These are phyloP conservation scores for Penicillium aurantiogriseum DNA, from an alignment of 2,329 filamentous ascomycete genomes.

Conservation along the genomic window DNA sequence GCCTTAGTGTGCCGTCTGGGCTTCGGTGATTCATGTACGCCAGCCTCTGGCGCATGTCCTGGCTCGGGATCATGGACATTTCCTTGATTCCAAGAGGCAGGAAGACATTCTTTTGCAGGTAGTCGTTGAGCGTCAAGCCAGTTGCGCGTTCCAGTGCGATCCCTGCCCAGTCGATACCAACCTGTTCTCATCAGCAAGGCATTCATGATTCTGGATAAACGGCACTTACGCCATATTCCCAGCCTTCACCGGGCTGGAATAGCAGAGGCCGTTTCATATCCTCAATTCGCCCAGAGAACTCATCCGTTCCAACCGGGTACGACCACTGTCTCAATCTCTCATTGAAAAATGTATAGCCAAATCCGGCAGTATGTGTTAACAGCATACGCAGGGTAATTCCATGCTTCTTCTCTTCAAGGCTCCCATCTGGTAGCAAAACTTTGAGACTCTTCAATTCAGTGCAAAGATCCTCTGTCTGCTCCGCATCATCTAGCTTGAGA, in stretches of 20 bases:
- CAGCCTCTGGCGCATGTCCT: conserved; percentile 54
- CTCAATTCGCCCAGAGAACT: conserved; percentile 55
- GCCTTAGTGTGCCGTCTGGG: conserved; percentile 42
- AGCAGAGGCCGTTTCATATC: conserved; percentile 57
- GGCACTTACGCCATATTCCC: conserved; percentile 57
- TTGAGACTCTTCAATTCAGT: conserved; percentile 47
- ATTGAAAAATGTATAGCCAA: conserved; percentile 58
- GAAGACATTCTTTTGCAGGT: conserved; percentile 51
- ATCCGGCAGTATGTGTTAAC: conserved; percentile 55
- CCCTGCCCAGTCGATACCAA: conserved; percentile 56
- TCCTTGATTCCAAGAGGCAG: conserved; percentile 50
- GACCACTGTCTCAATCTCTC: conserved; percentile 49
- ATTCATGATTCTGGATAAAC: not conserved
- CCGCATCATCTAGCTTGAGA: conserved; percentile 43
- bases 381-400: conserved; percentile 60
- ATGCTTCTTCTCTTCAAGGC: conserved; percentile 44
- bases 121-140: conserved; percentile 48
- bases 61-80: conserved; percentile 57
- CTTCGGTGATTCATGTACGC: conserved; percentile 58
- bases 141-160: conserved; percentile 49
- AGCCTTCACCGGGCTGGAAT: conserved; percentile 62
- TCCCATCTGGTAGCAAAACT: conserved; percentile 40
- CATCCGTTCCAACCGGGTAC: conserved; percentile 54
- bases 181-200: conserved; percentile 34
- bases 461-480: conserved; percentile 40